Evolutionary conservation across 2,329 filamentous ascomycete species (phyloP), one percentile per base, ranked within the genome.

Genomic region (Ophiostoma ips): DNA sequence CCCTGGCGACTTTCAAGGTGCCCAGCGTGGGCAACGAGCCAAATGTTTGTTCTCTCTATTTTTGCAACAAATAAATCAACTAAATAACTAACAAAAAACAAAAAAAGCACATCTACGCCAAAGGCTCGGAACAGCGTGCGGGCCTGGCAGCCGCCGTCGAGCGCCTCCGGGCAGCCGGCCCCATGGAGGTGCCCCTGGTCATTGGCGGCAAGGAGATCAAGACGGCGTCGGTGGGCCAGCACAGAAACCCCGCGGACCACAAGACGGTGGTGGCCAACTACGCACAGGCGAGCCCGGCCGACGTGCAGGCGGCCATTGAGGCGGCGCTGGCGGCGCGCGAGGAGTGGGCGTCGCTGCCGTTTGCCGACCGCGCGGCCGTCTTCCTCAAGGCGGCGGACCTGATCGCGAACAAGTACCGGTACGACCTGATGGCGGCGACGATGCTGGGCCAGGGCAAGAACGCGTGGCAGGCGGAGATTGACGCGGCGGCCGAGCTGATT

Each of bases 361-460:
- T 96, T 62, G 79, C 85, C 45, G 90, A 96, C 68, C 80, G 90
- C 50, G 90, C 90, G 12, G 85, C 89, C 51, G 76, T 98, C 62
- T 96, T 96, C 71, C 77, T 96, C 61, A 95, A 95, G 75, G 90
- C 92, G 3, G 90, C 90, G 33, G 89, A 96, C 63, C 73, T 98
- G 55, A 79, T 98, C 58, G 73, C 84, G 50, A 84, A 78, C 56
- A 96, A 96, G 71, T 96, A 98, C 69, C 79, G 92, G 63, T 95
- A 95, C 68, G 87, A 95, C 51, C 79, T 98, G 59, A 94, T 96
- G 85, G 90, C 92, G 8, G 80, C 87, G 41, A 95, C 92, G 13
- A 95, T 96, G 79, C 73, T 95, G 31, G 92, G 90, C 54, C 90
- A 98, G 69, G 90, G 92, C 61, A 96, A 96, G 78, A 96, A 95